These are phyloP conservation scores for Talaromyces sp. DNA, from an alignment of 2,329 filamentous ascomycete genomes.

Conservation along the genomic window DNA sequence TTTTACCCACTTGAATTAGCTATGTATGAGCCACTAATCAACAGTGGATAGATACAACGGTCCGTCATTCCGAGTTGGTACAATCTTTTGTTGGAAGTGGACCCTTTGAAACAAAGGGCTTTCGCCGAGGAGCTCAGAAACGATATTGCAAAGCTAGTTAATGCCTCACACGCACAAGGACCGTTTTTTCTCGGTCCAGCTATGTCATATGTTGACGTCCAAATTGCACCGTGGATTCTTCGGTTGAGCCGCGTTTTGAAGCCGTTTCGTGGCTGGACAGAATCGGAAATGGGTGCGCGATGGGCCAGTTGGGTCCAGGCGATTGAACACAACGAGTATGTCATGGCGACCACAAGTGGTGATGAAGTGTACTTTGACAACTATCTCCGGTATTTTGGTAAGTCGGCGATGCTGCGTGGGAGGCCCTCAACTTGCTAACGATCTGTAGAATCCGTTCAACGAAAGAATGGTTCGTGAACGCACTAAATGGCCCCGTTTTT, in stretches of 20 bases:
- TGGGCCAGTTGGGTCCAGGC: slow-evolving; percentile 67
- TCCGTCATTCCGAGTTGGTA: slow-evolving; percentile 73
- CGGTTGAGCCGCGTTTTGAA: slow-evolving; percentile 61
- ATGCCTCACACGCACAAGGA: slow-evolving; percentile 52
- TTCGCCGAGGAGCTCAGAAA: slow-evolving; percentile 57
- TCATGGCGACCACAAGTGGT: slow-evolving; percentile 62
- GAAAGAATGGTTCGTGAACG: slow-evolving; percentile 53
- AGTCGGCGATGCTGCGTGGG: slow-evolving; percentile 18
- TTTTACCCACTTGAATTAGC: not conserved
- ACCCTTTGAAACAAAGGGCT: slow-evolving; percentile 52
- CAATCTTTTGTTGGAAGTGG: slow-evolving; percentile 61
- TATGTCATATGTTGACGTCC: slow-evolving; percentile 64
- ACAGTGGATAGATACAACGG: slow-evolving; percentile 58
- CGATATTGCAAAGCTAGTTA: slow-evolving; percentile 58
- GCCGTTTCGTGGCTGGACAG: slow-evolving; percentile 61
- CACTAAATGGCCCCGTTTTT: slow-evolving; percentile 46
- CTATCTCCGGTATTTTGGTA: slow-evolving; percentile 57
- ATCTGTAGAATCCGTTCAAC: slow-evolving; percentile 38
- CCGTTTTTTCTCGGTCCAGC: slow-evolving; percentile 62
- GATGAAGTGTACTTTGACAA: slow-evolving; percentile 62
- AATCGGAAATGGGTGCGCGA: slow-evolving; percentile 55
- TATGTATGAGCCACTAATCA: not conserved
- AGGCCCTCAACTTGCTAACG: not conserved
- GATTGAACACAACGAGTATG: slow-evolving; percentile 57
- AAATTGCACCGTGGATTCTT: slow-evolving; percentile 69